These are phyloP conservation scores for Lactarius indigo DNA, from an alignment of 768 basidiomycete genomes.

Conservation along the genomic window DNA sequence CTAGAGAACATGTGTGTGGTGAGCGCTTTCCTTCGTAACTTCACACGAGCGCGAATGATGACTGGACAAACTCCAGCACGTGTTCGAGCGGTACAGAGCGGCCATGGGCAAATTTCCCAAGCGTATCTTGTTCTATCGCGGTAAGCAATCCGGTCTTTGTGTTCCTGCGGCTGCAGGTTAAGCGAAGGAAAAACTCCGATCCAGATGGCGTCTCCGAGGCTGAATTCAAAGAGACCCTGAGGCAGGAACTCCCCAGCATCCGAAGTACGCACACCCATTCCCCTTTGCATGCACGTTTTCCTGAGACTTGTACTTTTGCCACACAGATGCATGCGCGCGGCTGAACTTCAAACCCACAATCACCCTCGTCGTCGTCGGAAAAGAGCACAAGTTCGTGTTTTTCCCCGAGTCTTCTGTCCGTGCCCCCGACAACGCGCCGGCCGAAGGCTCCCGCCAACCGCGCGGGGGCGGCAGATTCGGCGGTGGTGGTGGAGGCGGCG, in stretches of 20 bases:
- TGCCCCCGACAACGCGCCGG: background rate
- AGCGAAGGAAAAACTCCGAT: background rate
- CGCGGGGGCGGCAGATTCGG: too few species aligned
- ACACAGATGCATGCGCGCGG: constrained; percentile 56
- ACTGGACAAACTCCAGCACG: background rate
- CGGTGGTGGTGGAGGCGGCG: too few species aligned
- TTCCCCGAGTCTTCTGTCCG: constrained; percentile 37
- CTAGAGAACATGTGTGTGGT: constrained; percentile 62
- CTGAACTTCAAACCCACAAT: constrained; percentile 58
- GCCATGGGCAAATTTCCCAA: constrained; percentile 47
- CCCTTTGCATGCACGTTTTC: background rate
- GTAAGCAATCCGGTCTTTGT: constrained; percentile 33
- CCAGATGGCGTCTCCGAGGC: constrained; percentile 54
- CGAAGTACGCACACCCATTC: constrained; percentile 40
- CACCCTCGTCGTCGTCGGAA: constrained; percentile 76
- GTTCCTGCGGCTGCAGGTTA: background rate
- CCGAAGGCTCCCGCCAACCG: too few species aligned
- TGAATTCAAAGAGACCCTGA: constrained; percentile 47
- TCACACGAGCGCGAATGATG: background rate
- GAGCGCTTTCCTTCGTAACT: constrained; percentile 1
- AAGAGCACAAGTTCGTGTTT: constrained; percentile 64
- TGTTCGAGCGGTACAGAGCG: constrained; percentile 59
- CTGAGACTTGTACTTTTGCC: too few species aligned
- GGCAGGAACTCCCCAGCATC: constrained; percentile 50
- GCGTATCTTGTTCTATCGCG: constrained; percentile 72